phyloP scores from a whole-genome alignment of 192 early-diverging fungal genomes.

The Chytriomyces sp. region DNA sequence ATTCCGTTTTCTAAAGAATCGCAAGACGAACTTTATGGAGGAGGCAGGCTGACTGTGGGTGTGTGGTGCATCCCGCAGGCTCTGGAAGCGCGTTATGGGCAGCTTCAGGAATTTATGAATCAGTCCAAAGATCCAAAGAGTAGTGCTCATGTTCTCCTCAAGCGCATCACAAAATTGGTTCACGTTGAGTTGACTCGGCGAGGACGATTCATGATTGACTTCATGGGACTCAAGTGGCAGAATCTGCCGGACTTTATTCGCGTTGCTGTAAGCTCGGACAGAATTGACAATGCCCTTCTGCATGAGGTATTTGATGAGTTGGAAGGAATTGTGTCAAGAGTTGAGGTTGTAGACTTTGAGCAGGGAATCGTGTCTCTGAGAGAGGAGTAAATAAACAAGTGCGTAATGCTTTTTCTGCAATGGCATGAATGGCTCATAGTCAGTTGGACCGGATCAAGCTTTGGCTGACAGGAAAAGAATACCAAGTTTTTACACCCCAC shows the following conservation, averaged over 20 bases:
- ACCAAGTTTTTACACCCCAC: too few species aligned
- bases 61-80: constrained; percentile 28
- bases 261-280: constrained; percentile 72
- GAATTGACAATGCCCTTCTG: constrained; percentile 50
- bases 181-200: constrained; percentile 51
- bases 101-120: background rate
- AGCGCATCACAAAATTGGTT: constrained; percentile 42
- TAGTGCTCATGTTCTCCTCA: background rate
- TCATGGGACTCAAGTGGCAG: constrained; percentile 54
- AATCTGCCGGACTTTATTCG: constrained; percentile 70
- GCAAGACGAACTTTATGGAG: background rate
- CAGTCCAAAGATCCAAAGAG: background rate
- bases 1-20: background rate
- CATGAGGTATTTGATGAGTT: constrained; percentile 14
- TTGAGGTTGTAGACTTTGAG: background rate
- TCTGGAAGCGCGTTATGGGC: background rate
- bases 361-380: background rate
- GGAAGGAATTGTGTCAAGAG: constrained; percentile 21
- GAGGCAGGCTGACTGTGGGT: background rate
- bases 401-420: too few species aligned
- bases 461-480: too few species aligned
- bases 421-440: too few species aligned
- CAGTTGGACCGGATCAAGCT: too few species aligned
- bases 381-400: too few species aligned
- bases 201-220: constrained; percentile 74